A percentile compares a stretch with the other conserved stretches of the same genome.
Conservation (phyloP, 139 green algal genomes). For the Volvox reticuliferus region DNA sequence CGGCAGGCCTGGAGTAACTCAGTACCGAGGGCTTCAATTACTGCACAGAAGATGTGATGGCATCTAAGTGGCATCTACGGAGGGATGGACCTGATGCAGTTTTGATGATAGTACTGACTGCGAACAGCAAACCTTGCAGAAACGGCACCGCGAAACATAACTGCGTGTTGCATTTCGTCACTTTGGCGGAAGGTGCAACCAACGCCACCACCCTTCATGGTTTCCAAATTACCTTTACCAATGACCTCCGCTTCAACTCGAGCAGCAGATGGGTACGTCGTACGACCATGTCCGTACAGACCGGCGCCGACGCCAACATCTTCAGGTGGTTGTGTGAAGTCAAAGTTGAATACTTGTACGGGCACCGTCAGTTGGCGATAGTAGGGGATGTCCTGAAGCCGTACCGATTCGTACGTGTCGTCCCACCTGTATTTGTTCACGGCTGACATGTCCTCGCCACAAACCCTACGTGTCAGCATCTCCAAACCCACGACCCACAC, state of each 20-base stretch:
- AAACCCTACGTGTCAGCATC: slow-evolving; percentile 55
- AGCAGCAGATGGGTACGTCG: neutral
- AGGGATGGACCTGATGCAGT: too few relatives aligned
- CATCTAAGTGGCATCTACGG: too few relatives aligned
- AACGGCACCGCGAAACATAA: too few relatives aligned
- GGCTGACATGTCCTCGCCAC: slow-evolving; percentile 72
- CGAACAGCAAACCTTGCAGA: too few relatives aligned
- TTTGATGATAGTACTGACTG: too few relatives aligned
- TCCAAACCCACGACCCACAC: slow-evolving; percentile 87
- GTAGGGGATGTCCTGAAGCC: slow-evolving; percentile 71
- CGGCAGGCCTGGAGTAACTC: neutral
- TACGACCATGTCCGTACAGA: neutral
- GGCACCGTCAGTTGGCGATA: slow-evolving; percentile 78
- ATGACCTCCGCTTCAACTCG: neutral
- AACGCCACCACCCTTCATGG: neutral
- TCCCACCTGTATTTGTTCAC: slow-evolving; percentile 87
- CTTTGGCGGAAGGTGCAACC: neutral
- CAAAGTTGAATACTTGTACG: slow-evolving; percentile 69
- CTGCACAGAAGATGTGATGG: too few relatives aligned
- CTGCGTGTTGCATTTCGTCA: too few relatives aligned
- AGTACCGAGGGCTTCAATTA: too few relatives aligned
- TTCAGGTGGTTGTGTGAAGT: slow-evolving; percentile 65
- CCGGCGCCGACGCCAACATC: neutral
- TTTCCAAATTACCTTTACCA: neutral
- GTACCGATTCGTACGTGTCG: slow-evolving; percentile 67